A percentile compares a stretch with the other conserved stretches of the same genome.
Evolutionary conservation across 768 basidiomycete species (phyloP).

Genomic region (Kwoniella heveanensis): DNA sequence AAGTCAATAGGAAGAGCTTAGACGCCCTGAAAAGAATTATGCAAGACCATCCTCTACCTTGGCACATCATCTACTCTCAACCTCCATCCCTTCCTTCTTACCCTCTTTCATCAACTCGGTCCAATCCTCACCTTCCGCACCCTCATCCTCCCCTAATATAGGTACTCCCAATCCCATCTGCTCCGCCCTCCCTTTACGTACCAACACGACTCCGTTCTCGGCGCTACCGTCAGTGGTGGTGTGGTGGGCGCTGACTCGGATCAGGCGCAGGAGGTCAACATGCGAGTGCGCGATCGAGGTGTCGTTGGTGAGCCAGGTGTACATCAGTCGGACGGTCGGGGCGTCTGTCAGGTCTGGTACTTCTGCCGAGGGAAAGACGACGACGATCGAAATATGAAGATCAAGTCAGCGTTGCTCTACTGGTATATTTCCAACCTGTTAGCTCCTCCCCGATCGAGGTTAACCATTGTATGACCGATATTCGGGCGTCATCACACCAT

Average conservation of each 20-base stretch:
- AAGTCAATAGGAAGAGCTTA: not conserved
- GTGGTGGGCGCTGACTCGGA: conserved; percentile 8
- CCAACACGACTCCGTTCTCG: not conserved
- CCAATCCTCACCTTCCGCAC: conserved; percentile 36
- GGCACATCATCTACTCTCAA: not conserved
- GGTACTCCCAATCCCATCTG: conserved; percentile 20
- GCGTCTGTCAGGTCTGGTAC: conserved; percentile 55
- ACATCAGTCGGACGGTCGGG: conserved; percentile 47
- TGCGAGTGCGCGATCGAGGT: conserved; percentile 39
- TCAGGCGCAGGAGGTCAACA: conserved; percentile 42
- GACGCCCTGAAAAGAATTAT: too few species aligned
- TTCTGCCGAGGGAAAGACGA: conserved; percentile 26
- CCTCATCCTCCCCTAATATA: conserved; percentile 8
- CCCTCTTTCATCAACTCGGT: conserved; percentile 21
- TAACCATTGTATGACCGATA: too few species aligned
- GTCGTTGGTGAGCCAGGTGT: conserved; percentile 44
- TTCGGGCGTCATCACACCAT: too few species aligned
- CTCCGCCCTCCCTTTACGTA: conserved; percentile 12
- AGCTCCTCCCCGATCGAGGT: too few species aligned
- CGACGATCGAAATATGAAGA: not conserved
- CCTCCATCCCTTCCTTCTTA: conserved; percentile 12
- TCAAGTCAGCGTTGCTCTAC: too few species aligned
- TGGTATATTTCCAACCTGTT: too few species aligned
- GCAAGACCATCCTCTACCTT: not conserved
- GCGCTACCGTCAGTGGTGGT: not conserved